Percentiles rank a stretch among this genome's conserved stretches.
These are phyloP conservation scores for Entomortierella beljakovae DNA, from an alignment of 192 early-diverging fungal species.

Conservation along the genomic window DNA sequence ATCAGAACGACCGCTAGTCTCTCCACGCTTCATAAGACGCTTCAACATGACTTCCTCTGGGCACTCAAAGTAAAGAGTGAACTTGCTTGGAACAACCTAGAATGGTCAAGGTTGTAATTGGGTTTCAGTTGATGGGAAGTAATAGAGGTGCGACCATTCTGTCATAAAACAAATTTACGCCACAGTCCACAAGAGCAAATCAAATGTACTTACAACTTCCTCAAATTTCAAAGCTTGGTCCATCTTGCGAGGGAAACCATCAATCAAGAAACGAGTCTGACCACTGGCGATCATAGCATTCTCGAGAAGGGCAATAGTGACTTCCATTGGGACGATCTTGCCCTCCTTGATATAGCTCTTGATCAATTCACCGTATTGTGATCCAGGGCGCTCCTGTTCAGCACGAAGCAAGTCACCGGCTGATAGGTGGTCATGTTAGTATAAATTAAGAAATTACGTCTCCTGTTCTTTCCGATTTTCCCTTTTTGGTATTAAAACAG, in stretches of 20 bases:
- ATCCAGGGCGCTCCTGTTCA: slow-evolving; percentile 85
- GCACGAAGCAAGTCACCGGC: slow-evolving; percentile 96
- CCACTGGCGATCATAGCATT: slow-evolving; percentile 84
- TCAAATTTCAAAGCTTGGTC: slow-evolving; percentile 96
- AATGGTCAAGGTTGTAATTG: neutral
- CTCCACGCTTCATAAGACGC: slow-evolving; percentile 93
- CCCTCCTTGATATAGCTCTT: slow-evolving; percentile 93
- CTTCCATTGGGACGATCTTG: slow-evolving; percentile 94
- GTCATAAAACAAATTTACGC: neutral
- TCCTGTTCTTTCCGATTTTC: neutral
- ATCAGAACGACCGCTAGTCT: slow-evolving; percentile 92
- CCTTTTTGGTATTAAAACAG: neutral
- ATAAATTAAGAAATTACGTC: neutral
- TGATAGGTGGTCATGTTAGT: slow-evolving; percentile 1
- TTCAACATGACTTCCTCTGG: slow-evolving; percentile 92
- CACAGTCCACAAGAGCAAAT: neutral
- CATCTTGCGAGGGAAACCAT: slow-evolving; percentile 96
- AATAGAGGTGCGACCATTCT: neutral
- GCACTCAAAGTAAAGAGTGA: slow-evolving; percentile 95
- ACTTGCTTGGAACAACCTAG: slow-evolving; percentile 74
- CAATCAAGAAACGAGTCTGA: slow-evolving; percentile 86
- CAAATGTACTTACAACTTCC: slow-evolving; percentile 71
- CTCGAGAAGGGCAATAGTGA: slow-evolving; percentile 92
- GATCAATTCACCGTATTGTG: slow-evolving; percentile 93
- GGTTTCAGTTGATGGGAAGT: neutral